Evolutionary conservation across 2,329 filamentous ascomycete genomes (phyloP), one percentile per base, ranked within the genome.

Genomic region (Hypoxylon sp.): DNA sequence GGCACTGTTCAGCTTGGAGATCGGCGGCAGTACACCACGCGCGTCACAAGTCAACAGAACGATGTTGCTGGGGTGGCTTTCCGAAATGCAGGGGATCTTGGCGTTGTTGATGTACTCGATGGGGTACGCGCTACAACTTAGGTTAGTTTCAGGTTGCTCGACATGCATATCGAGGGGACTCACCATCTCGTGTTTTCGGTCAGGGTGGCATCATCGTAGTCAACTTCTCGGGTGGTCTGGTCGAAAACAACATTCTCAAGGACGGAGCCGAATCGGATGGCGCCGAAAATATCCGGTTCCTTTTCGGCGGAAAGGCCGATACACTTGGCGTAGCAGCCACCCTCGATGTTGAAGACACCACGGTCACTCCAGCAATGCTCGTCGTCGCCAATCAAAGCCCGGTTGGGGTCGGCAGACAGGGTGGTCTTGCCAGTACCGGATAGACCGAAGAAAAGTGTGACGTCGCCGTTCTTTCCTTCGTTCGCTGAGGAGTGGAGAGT

Each of bases 271-370:
- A 97, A 99, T 79, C 89, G 91, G 85, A 99, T 97, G 78, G 95
- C 94, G 78, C 89, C 89, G 84, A 90, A 96, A 76, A 99, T 99
- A 85, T 99, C 95, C 57, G 95, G 95, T 82, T 99, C 95, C 88
- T 98, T 99, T 87, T 99, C 95, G 50, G 90, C 94, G 20, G 95
- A 97, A 59, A 99, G 90, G 71, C 94, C 94, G 78, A 99, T 94
- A 81, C 91, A 94, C 90, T 99, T 99, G 81, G 95, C 95, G 83
- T 99, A 99, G 88, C 95, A 99, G 70, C 95, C 95, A 74, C 95
- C 95, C 84, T 99, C 95, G 62, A 99, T 99, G 88, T 99, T 99
- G 91, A 99, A 99, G 78, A 99, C 89, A 79, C 95, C 95, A 61
- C 82, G 88, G 78, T 99, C 95, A 73, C 90, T 94, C 95, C 95